phyloP scores from a whole-genome alignment of 2,329 filamentous ascomycete species.

The Exophiala mesophila region DNA sequence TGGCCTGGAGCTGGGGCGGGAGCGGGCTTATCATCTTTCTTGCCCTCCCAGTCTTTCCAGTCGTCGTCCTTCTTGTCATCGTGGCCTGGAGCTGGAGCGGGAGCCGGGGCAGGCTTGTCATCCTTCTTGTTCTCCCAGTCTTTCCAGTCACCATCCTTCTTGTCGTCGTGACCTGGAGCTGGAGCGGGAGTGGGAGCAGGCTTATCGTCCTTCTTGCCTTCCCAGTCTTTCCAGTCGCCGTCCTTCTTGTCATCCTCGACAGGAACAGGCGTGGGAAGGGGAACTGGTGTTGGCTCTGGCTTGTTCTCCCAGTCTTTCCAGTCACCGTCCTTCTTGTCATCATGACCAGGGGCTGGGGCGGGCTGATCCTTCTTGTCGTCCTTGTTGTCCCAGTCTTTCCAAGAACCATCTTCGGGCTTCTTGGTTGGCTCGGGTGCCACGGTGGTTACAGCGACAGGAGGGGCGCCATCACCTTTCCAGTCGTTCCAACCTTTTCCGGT shows the following conservation, averaged over 20 bases:
- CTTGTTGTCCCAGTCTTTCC: not conserved
- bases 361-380: slow-evolving; percentile 1
- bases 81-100: not conserved
- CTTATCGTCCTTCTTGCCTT: not conserved
- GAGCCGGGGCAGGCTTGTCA: not conserved
- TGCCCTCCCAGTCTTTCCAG: not conserved
- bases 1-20: not conserved
- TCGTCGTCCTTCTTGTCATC: not conserved
- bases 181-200: not conserved
- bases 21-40: not conserved
- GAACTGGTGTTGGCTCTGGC: not conserved
- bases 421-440: not conserved
- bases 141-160: not conserved
- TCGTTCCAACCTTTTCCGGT: slow-evolving; percentile 6
- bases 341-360: not conserved
- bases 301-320: not conserved
- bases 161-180: not conserved
- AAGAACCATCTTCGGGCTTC: not conserved
- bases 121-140: not conserved
- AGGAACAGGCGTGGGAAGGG: not conserved
- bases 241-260: not conserved
- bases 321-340: not conserved
- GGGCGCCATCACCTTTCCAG: slow-evolving; percentile 2
- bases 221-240: not conserved
- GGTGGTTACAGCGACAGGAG: not conserved